Conservation (phyloP, 805 yeast species). For the Zygosaccharomyces gambellarensis region DNA sequence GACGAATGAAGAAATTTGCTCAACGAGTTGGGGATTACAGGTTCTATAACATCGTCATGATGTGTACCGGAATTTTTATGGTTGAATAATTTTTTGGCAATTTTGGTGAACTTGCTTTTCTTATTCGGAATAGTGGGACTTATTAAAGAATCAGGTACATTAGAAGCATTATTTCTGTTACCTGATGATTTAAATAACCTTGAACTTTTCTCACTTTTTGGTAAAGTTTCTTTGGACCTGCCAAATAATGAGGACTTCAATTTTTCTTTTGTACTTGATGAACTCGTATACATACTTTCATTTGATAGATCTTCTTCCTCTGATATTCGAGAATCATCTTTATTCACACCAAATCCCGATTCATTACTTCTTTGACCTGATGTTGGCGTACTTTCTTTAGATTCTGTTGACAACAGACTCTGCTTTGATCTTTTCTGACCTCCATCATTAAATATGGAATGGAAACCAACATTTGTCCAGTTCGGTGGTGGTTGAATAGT, state of each 20-base stretch:
- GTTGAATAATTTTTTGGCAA: constrained; percentile 27
- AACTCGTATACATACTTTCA: constrained; percentile 14
- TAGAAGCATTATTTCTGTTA: constrained; percentile 6
- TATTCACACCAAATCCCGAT: constrained; percentile 5
- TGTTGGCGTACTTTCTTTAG: constrained; percentile 10
- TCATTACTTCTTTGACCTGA: constrained; percentile 11
- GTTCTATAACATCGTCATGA: constrained; percentile 21
- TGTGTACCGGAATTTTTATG: constrained; percentile 20
- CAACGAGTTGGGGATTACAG: constrained; percentile 26
- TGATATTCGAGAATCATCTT: constrained; percentile 11
- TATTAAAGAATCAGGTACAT: constrained; percentile 10
- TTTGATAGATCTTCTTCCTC: constrained; percentile 11
- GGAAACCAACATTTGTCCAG: constrained; percentile 29
- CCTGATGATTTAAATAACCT: constrained; percentile 16
- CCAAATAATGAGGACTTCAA: constrained; percentile 13
- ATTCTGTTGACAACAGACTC: constrained; percentile 12
- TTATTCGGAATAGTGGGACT: constrained; percentile 13
- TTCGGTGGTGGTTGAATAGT: constrained; percentile 16
- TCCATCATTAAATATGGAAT: constrained; percentile 25
- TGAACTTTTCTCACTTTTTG: constrained; percentile 13
- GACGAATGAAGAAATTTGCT: constrained; percentile 33
- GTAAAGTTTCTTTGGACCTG: constrained; percentile 9
- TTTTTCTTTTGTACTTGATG: constrained; percentile 15
- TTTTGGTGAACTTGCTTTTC: constrained; percentile 18
- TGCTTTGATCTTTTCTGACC: constrained; percentile 21